Conservation (phyloP, 164 flowering plant species). For the Piper longum region DNA sequence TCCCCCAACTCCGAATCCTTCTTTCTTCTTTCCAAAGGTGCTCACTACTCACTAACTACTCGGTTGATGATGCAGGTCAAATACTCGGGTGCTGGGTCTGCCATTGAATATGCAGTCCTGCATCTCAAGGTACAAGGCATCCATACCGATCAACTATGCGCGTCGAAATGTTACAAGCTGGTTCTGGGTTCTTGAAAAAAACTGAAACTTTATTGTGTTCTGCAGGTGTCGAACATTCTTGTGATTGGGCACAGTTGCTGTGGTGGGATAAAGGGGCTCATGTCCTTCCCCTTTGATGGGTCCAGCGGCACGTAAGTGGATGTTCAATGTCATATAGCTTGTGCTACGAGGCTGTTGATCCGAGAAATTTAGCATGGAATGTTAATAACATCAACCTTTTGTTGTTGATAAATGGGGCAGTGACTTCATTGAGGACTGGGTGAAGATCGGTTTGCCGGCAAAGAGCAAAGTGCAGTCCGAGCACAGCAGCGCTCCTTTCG, state of each 20-base stretch:
- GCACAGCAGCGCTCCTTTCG: constrained; percentile 8
- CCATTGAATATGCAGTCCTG: too few relatives aligned
- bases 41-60: not conserved
- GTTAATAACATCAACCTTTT: too few relatives aligned
- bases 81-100: too few relatives aligned
- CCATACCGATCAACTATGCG: too few relatives aligned
- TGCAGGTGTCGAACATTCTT: constrained; percentile 77
- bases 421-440: constrained; percentile 85
- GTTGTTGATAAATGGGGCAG: constrained; percentile 12
- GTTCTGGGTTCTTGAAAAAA: not conserved
- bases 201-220: not conserved
- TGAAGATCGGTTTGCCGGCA: constrained; percentile 56
- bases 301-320: constrained; percentile 45
- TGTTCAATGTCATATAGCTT: too few relatives aligned
- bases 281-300: constrained; percentile 72
- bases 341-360: too few relatives aligned
- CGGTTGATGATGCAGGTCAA: not conserved
- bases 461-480: constrained; percentile 43
- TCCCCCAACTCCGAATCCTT: not conserved
- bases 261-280: constrained; percentile 94
- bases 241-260: constrained; percentile 89
- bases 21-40: not conserved
- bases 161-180: too few relatives aligned
- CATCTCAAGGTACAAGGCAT: too few relatives aligned
- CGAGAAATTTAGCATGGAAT: too few relatives aligned